Evolutionary conservation across 2,329 filamentous ascomycete genomes (phyloP), one percentile per base, ranked within the genome.

Genomic region (Aspergillus japonicus): DNA sequence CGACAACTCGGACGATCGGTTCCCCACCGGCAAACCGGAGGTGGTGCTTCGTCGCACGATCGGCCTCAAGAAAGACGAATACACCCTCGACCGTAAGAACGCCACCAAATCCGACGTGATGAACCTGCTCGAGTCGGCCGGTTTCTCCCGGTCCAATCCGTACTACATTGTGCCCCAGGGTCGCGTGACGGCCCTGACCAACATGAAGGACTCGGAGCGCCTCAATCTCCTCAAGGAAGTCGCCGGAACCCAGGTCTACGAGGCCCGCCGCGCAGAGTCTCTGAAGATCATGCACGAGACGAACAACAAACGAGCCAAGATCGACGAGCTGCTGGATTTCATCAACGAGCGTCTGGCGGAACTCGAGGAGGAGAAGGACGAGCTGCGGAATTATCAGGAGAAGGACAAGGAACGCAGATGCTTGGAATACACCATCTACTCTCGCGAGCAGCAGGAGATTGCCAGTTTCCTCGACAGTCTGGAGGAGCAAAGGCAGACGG

Each of bases 151-250:
- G 66, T 96, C 93, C 59, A 99, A 99, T 74, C 95, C 95, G 26
- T 99, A 98, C 82, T 99, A 99, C 76, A 99, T 99, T 69, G 96
- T 99, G 2, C 95, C 96, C 0, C 95, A 99, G 75, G 95, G 95
- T 56, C 92, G 95, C 72, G 93, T 99, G 61, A 98, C 95, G 0
- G 89, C 92, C 24, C 82, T 99, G 71, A 99, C 95, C 49, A 99
- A 98, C 75, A 99, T 99, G 95, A 97, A 97, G 77, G 95, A 99
- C 75, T 87, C 88, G 1, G 93, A 97, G 74, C 87, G 95, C 55
- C 79, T 99, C 63, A 93, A 90, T 66, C 81, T 99, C 61, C 80
- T 99, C 62, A 99, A 99, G 77, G 95, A 98, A 73, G 95, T 99
- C n/a, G 95, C 95, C 0, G 95, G 95, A 63, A 99, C 95, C 7